A percentile compares a stretch with the other conserved stretches of the same genome.
Conservation (phyloP, 176 grass and related monocot genomes). For the Bothriochloa decipiens region DNA sequence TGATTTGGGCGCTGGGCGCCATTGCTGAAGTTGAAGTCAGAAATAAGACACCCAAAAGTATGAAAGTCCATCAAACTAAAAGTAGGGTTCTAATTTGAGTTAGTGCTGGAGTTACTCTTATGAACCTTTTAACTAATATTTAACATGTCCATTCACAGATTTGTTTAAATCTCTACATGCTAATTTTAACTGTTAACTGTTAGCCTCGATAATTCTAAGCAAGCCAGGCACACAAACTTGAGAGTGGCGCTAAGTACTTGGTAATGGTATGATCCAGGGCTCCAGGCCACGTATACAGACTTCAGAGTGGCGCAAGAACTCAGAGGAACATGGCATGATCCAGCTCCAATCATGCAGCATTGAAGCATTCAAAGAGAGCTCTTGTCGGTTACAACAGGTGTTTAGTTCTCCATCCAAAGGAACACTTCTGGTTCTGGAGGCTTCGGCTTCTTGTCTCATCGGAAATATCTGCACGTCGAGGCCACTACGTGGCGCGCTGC, state of each 20-base stretch:
- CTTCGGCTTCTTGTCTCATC: background rate
- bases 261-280: background rate
- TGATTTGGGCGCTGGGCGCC: no score
- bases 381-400: slow-evolving; percentile 31
- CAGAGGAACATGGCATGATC: background rate
- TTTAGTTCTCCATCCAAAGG: background rate
- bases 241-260: background rate
- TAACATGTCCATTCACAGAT: no score
- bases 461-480: slow-evolving; percentile 37
- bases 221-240: background rate
- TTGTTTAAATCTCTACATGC: no score
- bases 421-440: slow-evolving; percentile 10
- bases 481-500: slow-evolving; percentile 21
- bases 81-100: no score
- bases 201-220: no score
- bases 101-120: no score
- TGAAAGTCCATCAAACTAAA: no score
- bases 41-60: no score
- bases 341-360: background rate
- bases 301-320: background rate
- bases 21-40: no score
- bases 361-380: background rate
- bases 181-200: no score
- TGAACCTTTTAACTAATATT: no score
- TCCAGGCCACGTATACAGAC: no score